These are phyloP conservation scores for Cordyceps javanica DNA, from an alignment of 2,329 filamentous ascomycete genomes.

Conservation along the genomic window DNA sequence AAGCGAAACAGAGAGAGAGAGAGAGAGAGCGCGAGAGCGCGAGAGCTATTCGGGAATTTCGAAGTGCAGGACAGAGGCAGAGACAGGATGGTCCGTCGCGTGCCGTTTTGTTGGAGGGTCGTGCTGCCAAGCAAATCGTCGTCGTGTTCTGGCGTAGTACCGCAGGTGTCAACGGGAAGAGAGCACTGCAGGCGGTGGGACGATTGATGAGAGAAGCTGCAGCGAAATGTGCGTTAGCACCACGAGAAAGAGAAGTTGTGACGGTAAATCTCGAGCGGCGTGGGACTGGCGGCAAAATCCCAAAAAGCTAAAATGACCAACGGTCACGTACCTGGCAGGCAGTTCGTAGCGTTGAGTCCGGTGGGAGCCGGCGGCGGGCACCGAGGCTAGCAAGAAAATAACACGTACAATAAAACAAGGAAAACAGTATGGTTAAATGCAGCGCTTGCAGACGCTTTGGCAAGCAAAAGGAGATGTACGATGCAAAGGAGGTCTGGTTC, in stretches of 20 bases:
- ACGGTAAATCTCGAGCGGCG: not conserved
- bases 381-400: not conserved
- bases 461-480: not conserved
- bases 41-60: not conserved
- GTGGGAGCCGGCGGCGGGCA: not conserved
- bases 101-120: not conserved
- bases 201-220: not conserved
- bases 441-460: not conserved
- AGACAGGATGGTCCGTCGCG: not conserved
- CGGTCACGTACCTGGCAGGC: constrained; percentile 4
- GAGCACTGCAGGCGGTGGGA: not conserved
- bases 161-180: not conserved
- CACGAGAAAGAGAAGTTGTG: not conserved
- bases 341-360: not conserved
- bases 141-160: not conserved
- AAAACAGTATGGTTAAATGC: not conserved
- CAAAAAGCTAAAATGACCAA: not conserved
- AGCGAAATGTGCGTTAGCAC: not conserved
- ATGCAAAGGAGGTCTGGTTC: no score
- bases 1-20: not conserved
- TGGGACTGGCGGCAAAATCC: not conserved
- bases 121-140: not conserved
- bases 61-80: not conserved
- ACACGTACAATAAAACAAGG: not conserved
- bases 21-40: no score